Evolutionary conservation across 179 eudicot genomes (phyloP).

Genomic region (Gypsophila paniculata): DNA sequence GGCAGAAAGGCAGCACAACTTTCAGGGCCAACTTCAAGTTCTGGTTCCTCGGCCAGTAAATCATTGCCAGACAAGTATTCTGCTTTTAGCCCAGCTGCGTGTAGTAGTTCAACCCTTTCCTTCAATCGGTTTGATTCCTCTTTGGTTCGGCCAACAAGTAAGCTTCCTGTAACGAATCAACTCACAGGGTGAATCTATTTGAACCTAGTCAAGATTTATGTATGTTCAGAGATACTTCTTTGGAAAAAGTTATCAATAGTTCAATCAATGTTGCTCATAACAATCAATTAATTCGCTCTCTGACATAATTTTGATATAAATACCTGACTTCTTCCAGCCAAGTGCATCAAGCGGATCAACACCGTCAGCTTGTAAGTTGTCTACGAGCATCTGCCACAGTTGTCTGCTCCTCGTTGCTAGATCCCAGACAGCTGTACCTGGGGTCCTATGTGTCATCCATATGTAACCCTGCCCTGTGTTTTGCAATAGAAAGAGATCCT

Average conservation of each 20-base stretch:
- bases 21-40: constrained; percentile 48
- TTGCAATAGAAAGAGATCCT: not conserved
- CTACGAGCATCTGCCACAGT: constrained; percentile 64
- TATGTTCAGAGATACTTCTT: not conserved
- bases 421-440: constrained; percentile 69
- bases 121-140: constrained; percentile 46
- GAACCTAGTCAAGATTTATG: not conserved
- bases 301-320: not conserved
- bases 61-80: constrained; percentile 47
- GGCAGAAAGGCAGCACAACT: constrained; percentile 69
- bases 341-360: constrained; percentile 50
- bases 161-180: constrained; percentile 50
- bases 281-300: too few relatives aligned
- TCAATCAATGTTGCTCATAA: too few relatives aligned
- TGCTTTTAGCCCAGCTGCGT: constrained; percentile 57
- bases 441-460: constrained; percentile 75
- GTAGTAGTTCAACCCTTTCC: constrained; percentile 44
- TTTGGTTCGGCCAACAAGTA: constrained; percentile 63
- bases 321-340: constrained; percentile 90
- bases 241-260: not conserved
- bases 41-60: constrained; percentile 59
- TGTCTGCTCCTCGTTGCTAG: constrained; percentile 61
- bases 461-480: constrained; percentile 76
- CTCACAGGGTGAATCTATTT: not conserved
- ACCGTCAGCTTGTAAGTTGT: constrained; percentile 45